Base-by-base conservation (phyloP, 73 alveolate genomes). In the Durusdinium trenchii region DNA sequence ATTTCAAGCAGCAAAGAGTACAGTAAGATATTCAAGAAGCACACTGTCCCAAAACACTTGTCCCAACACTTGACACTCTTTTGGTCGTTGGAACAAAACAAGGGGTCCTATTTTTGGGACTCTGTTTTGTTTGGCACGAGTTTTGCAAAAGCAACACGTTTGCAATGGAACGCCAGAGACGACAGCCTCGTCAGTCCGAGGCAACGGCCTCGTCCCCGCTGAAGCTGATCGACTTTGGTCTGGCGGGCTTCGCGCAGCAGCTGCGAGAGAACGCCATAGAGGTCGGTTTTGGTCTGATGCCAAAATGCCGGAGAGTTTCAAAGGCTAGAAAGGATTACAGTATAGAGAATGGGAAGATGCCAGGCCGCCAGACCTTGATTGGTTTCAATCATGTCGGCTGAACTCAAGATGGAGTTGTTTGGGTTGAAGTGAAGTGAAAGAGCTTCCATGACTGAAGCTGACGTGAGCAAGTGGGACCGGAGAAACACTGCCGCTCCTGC, bases 191-290 rank as follows among this genome's bases (percentile, higher is more conserved):
- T n/a, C n/a, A n/a, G n/a, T n/a, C n/a, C 91, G 18, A 86, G 95
- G 83, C 84, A 46, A 86, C 84, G 20, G 95, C 95, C 50, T 60
- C 84, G 38, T 42, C 83, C 45, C 47, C 95, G 46, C 30, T 86
- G 84, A 86, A 86, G 83, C 81, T 86, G 50, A 86, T 86, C 42
- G 95, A 86, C 95, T 57, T 86, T 36, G 95, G 95, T 36, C 83
- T 86, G 60, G 95, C 95, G 95, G 83, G 83, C 46, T 86, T 86
- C 47, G 83, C 95, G 6, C 84, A 86, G 84, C 54, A 86, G 95
- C 60, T 86, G 61, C 95, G 95, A 48, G 95, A 86, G 95, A 60
- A 57, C 35, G 95, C 95, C 81, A 42, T 60, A 9, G 95, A 86
- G 99, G 93, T 35, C 36, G 0, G 0, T 14, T 40, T 20, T 20